Evolutionary conservation across 805 yeast species (phyloP), one percentile per base, ranked within the genome.

Genomic region (Clavispora phyllophila): DNA sequence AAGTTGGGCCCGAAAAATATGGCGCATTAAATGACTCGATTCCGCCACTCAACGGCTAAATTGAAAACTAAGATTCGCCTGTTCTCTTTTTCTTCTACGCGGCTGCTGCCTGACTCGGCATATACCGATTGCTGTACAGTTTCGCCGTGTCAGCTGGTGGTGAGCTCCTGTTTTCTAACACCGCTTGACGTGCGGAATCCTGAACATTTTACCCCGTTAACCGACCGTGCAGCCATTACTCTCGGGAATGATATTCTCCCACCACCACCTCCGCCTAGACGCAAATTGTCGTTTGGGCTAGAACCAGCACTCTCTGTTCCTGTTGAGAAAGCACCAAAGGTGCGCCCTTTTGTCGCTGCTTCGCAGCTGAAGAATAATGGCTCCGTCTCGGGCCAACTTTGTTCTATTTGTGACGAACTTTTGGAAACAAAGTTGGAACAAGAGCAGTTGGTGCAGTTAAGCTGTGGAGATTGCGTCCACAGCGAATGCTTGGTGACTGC

Each of bases 381-480:
- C 8, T 20, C 26, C 23, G 8, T 28, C 12, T 23, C 19, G 17
- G 14, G n/a, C 15, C 32, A 28, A 10, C 18, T 6, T 3, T 80
- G 79, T 46, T 70, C 71, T 41, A 65, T 81, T 13, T 82, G 88
- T 54, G 72, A 72, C 6, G 80, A 81, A 39, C 64, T 70, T 2
- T 57, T 80, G 4, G 65, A 68, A 14, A 66, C 71, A 23, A 74
- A 72, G 37, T 61, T 75, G 22, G 58, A 58, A 15, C 64, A 70
- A 9, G 82, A 73, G 50, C 66, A 63, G 36, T 57, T 78, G 2
- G 58, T 81, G 12, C 72, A 70, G 43, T 61, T 81, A 25, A 58
- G 57, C 31, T 82, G 88, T 60, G 75, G 72, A 1, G 85, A 81
- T 54, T 58, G 64, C 35, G 65, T 72, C 31, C 88, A 82, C 55